Conservation (phyloP, 2,329 filamentous ascomycete species). For the Epichloe hybrida region DNA sequence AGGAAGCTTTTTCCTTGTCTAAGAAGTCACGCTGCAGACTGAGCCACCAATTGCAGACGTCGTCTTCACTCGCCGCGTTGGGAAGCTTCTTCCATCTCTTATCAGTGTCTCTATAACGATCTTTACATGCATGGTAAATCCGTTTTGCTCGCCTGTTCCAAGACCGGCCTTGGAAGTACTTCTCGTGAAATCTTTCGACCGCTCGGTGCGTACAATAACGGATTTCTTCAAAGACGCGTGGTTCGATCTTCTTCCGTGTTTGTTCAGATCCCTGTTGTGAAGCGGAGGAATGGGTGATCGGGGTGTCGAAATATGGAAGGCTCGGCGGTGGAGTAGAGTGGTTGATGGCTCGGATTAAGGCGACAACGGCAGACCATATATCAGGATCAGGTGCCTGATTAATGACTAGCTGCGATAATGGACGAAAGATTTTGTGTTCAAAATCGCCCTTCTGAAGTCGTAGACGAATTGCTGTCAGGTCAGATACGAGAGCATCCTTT, state of each 20-base stretch:
- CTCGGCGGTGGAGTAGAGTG: neutral
- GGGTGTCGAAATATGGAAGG: neutral
- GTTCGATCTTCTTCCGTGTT: neutral
- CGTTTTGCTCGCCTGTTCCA: neutral
- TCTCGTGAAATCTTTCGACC: neutral
- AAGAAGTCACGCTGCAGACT: neutral
- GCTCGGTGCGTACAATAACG: slow-evolving; percentile 1
- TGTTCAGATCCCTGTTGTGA: neutral
- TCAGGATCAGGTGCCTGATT: neutral
- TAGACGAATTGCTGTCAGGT: neutral
- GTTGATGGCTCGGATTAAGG: neutral
- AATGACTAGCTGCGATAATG: neutral
- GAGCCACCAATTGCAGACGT: neutral
- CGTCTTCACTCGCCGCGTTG: neutral
- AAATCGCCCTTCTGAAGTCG: neutral
- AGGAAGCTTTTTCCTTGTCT: neutral
- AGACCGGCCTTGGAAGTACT: slow-evolving; percentile 1
- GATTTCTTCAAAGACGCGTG: slow-evolving; percentile 4
- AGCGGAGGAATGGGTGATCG: slow-evolving; percentile 2
- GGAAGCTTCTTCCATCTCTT: slow-evolving; percentile 1
- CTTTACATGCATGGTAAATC: neutral
- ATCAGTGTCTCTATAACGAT: neutral
- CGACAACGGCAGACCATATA: neutral
- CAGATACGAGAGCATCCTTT: neutral
- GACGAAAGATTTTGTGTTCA: neutral